Evolutionary conservation across 192 early-diverging fungal genomes (phyloP), one percentile per base, ranked within the genome.

Genomic region (Entomortierella beljakovae): DNA sequence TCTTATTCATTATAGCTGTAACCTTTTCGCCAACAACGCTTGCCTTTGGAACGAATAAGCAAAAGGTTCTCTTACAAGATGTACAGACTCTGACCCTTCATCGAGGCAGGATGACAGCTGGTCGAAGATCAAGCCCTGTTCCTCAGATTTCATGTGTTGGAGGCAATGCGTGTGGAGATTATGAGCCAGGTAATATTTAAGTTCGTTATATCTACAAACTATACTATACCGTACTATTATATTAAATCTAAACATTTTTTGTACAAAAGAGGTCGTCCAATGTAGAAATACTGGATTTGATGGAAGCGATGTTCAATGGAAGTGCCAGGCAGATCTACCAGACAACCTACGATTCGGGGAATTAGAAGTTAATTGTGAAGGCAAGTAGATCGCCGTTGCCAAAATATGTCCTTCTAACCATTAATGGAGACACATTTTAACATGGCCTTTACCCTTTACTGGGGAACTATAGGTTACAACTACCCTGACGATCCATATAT

Each of bases 241-340:
- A n/a, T n/a, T n/a, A n/a, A n/a, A n/a, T n/a, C n/a, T n/a, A n/a
- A n/a, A n/a, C n/a, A n/a, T n/a, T n/a, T n/a, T n/a, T n/a, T n/a
- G n/a, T n/a, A n/a, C n/a, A n/a, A 11, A 57, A 77, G 75, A 79
- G 32, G 68, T 75, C 8, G 62, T 82, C 2, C 83, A 85, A 40
- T 85, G 82, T 42, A 53, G 13, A 2, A 85, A 85, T 49, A 53
- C 64, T 15, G 84, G 84, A 48, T 85, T 77, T 28, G 83, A 85
- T 20, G 84, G 84, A n/a, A 57, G 33, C 23, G 82, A 85, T 37
- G 84, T 85, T 22, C 72, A 81, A n/a, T 85, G 84, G 84, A 75
- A 79, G n/a, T 85, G 84, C 33, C 53, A 74, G n/a, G 80, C 80
- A 2, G 74, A 85, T 50, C 34, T 85, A 3, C 80, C 80, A 20